These are phyloP conservation scores for Boletus edulis DNA, from an alignment of 768 basidiomycete genomes.

Conservation along the genomic window DNA sequence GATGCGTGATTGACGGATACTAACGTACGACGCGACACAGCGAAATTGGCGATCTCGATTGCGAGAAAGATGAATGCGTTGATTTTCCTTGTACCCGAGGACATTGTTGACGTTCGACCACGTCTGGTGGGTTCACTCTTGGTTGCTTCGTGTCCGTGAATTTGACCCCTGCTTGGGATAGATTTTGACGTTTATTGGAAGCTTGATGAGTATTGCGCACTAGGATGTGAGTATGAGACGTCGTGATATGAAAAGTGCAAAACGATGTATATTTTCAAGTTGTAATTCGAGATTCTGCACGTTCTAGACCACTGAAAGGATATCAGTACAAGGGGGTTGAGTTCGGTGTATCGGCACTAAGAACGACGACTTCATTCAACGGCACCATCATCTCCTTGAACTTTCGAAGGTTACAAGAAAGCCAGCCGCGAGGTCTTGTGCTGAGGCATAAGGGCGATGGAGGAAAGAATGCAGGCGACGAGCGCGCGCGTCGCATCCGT, in stretches of 20 bases:
- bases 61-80: conserved; percentile 97
- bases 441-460: no score
- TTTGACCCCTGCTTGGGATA: conserved; percentile 27
- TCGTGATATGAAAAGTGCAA: not conserved
- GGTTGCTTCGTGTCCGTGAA: not conserved
- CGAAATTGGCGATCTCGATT: conserved; percentile 96
- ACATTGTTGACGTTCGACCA: conserved; percentile 92
- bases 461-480: no score
- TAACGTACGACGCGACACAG: conserved; percentile 38
- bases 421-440: no score
- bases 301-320: no score
- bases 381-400: no score
- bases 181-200: conserved; percentile 96
- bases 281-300: not conserved
- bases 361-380: no score
- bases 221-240: not conserved
- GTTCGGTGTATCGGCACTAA: no score
- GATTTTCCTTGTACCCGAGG: conserved; percentile 96
- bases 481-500: no score
- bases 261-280: not conserved
- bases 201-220: conserved; percentile 74
- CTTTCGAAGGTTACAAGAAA: no score
- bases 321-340: no score
- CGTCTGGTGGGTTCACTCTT: conserved; percentile 61
- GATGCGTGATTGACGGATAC: not conserved